A percentile compares a stretch with the other conserved stretches of the same genome.
These are phyloP conservation scores for Arabidopsis lyrata DNA, from an alignment of 441 rosid species.

Conservation along the genomic window DNA sequence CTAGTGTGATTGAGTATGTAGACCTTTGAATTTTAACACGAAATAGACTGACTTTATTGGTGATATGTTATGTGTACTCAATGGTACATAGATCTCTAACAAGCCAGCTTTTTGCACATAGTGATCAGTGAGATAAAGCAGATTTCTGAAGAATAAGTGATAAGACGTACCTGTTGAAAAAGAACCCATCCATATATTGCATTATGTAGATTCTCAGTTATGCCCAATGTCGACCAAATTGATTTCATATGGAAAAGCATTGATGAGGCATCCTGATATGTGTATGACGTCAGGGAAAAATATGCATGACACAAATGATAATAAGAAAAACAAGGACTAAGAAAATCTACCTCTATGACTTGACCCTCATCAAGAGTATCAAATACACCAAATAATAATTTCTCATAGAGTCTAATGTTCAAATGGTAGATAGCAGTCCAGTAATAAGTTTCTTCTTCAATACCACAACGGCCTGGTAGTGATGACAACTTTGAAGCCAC, in stretches of 20 bases:
- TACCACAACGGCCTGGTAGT: constrained; percentile 67
- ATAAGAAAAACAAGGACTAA: constrained; percentile 33
- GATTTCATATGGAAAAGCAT: constrained; percentile 65
- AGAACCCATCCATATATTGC: constrained; percentile 87
- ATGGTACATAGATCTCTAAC: constrained; percentile 22
- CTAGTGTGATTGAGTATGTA: not conserved
- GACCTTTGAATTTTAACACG: not conserved
- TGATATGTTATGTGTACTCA: constrained; percentile 13
- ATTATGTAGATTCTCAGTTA: constrained; percentile 82
- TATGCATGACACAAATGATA: constrained; percentile 18
- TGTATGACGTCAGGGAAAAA: constrained; percentile 33
- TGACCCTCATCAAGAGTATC: constrained; percentile 97
- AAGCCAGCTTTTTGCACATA: constrained; percentile 19
- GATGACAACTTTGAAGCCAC: constrained; percentile 68
- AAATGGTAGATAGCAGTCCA: constrained; percentile 88
- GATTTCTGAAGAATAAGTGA: constrained; percentile 23
- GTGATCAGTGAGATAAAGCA: constrained; percentile 33
- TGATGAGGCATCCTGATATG: constrained; percentile 75
- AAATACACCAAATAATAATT: constrained; percentile 74
- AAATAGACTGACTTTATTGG: constrained; percentile 2
- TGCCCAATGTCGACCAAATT: constrained; percentile 92
- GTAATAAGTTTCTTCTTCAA: constrained; percentile 76
- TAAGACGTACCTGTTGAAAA: constrained; percentile 78
- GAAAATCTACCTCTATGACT: constrained; percentile 76
- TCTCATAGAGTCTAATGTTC: constrained; percentile 85